phyloP scores from a whole-genome alignment of 306 rosid species.

The Acacia confusa region DNA sequence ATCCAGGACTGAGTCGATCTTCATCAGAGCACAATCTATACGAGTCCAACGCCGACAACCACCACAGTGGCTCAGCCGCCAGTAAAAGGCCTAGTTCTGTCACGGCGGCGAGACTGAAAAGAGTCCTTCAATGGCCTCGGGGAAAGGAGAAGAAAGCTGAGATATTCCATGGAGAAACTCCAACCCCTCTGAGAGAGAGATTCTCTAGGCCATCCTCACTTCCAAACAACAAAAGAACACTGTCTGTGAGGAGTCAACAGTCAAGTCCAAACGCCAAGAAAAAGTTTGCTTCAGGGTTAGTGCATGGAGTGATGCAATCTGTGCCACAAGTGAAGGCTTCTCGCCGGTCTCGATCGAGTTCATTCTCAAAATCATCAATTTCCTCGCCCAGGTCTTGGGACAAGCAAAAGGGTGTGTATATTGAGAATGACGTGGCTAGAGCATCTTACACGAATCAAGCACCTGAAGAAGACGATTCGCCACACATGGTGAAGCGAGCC shows the following conservation, averaged over 20 bases:
- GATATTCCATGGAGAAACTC: slow-evolving; percentile 53
- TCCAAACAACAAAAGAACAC: slow-evolving; percentile 81
- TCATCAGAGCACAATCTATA: slow-evolving; percentile 49
- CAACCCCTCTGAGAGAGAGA: slow-evolving; percentile 74
- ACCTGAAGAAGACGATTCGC: slow-evolving; percentile 39
- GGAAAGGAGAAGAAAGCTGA: slow-evolving; percentile 55
- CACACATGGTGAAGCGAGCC: slow-evolving; percentile 43
- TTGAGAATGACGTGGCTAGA: slow-evolving; percentile 63
- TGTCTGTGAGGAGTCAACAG: slow-evolving; percentile 78
- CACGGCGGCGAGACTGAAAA: slow-evolving; percentile 66
- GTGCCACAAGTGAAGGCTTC: slow-evolving; percentile 61
- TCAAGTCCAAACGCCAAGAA: slow-evolving; percentile 97
- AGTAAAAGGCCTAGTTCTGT: slow-evolving; percentile 66
- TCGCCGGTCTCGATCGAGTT: slow-evolving; percentile 75
- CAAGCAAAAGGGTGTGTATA: slow-evolving; percentile 66
- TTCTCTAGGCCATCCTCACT: slow-evolving; percentile 64
- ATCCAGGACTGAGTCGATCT: slow-evolving; percentile 52
- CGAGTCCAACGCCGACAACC: slow-evolving; percentile 37
- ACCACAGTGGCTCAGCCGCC: slow-evolving; percentile 27
- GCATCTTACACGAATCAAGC: slow-evolving; percentile 61
- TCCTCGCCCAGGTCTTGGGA: slow-evolving; percentile 76
- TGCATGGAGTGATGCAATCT: slow-evolving; percentile 69
- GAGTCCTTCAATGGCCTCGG: slow-evolving; percentile 68
- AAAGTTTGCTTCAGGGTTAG: slow-evolving; percentile 77
- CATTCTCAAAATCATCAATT: slow-evolving; percentile 76